A percentile compares a stretch with the other conserved stretches of the same genome.
Conservation (phyloP, 1,284 basidiomycete species). For the Marasmius sp. region DNA sequence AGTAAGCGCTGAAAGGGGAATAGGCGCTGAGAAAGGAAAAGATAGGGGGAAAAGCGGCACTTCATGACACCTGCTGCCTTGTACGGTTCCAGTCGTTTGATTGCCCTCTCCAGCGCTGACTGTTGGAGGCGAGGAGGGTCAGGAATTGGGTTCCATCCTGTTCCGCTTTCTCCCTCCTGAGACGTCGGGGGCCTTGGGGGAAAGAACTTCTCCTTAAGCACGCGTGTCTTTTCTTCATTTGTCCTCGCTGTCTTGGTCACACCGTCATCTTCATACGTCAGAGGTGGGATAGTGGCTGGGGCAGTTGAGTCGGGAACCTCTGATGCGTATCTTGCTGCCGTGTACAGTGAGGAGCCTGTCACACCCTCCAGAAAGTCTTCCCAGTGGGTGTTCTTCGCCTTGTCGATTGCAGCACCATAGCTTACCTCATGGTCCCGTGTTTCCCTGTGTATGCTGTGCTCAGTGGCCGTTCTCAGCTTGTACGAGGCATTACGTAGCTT, state of each 20-base stretch:
- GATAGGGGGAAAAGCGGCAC: too few species aligned
- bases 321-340: constrained; percentile 28
- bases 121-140: constrained; percentile 15
- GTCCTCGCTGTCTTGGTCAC: not conserved
- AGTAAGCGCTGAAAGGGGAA: too few species aligned
- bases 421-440: constrained; percentile 15
- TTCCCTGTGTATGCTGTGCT: constrained; percentile 25
- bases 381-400: constrained; percentile 34
- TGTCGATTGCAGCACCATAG: constrained; percentile 28
- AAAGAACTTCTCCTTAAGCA: constrained; percentile 32
- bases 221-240: constrained; percentile 27
- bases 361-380: constrained; percentile 31
- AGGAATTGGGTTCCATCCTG: constrained; percentile 1
- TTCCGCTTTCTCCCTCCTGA: not conserved
- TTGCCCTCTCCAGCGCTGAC: constrained; percentile 20
- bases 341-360: constrained; percentile 28
- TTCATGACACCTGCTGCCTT: constrained; percentile 28
- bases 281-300: constrained; percentile 28
- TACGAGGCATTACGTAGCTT: constrained; percentile 7
- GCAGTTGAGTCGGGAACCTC: too few species aligned
- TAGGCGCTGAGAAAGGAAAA: too few species aligned
- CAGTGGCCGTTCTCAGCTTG: not conserved
- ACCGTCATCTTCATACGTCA: constrained; percentile 10
- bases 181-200: constrained; percentile 16
- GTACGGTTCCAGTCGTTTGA: constrained; percentile 18